Conservation (phyloP, 805 yeast species). For the Candida alai region DNA sequence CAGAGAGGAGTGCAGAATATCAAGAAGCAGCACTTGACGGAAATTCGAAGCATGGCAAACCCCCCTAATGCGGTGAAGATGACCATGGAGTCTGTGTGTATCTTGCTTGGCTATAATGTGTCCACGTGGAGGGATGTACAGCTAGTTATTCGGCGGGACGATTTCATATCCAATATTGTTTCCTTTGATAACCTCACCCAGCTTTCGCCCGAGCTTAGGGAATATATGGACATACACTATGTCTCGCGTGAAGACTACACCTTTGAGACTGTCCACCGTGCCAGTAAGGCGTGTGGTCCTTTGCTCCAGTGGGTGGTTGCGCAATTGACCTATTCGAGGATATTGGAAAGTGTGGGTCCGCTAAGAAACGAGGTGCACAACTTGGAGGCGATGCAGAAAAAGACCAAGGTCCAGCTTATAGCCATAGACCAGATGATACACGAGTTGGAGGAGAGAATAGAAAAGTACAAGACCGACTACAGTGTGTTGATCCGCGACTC, state of each 20-base stretch:
- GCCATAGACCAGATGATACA: constrained; percentile 80
- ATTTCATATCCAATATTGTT: constrained; percentile 80
- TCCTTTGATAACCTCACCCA: constrained; percentile 61
- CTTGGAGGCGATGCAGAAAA: constrained; percentile 57
- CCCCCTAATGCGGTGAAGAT: constrained; percentile 87
- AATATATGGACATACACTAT: constrained; percentile 55
- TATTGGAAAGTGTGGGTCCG: constrained; percentile 72
- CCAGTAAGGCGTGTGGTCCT: constrained; percentile 96
- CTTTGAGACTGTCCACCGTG: constrained; percentile 73
- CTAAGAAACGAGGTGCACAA: constrained; percentile 57
- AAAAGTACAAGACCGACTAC: constrained; percentile 60
- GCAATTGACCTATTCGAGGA: constrained; percentile 71
- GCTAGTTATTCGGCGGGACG: constrained; percentile 74
- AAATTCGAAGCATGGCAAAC: constrained; percentile 79
- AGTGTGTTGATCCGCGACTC: constrained; percentile 74
- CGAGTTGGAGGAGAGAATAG: constrained; percentile 71
- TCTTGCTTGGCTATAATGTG: constrained; percentile 68
- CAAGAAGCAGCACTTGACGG: constrained; percentile 88
- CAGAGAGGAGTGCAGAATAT: constrained; percentile 87
- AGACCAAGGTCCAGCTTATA: constrained; percentile 61
- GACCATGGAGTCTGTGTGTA: constrained; percentile 85
- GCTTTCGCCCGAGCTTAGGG: constrained; percentile 50
- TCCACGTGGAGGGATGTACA: constrained; percentile 81
- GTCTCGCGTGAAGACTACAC: constrained; percentile 62
- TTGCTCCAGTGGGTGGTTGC: constrained; percentile 85